A percentile compares a stretch with the other conserved stretches of the same genome.
These are phyloP conservation scores for Bryum argenteum DNA, from an alignment of 225 moss, liverwort and hornwort genomes.

Conservation along the genomic window DNA sequence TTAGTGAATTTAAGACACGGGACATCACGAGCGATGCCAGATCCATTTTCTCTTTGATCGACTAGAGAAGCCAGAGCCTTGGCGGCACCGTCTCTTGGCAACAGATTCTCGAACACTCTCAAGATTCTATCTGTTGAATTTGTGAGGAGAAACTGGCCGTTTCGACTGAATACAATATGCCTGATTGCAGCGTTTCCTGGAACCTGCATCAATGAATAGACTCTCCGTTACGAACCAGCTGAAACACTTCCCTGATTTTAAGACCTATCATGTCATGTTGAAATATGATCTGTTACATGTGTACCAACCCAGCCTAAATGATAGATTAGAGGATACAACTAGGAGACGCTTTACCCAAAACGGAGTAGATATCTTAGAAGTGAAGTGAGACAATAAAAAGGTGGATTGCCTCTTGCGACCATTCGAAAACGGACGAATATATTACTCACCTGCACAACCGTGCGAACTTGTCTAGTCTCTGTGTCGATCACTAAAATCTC, in stretches of 20 bases:
- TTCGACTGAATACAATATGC: slow-evolving; percentile 95
- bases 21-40: slow-evolving; percentile 51
- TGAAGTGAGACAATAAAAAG: neutral
- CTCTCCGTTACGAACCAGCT: slow-evolving; percentile 19
- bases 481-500: slow-evolving; percentile 86
- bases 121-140: slow-evolving; percentile 96
- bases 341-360: neutral
- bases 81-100: slow-evolving; percentile 72
- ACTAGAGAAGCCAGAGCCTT: slow-evolving; percentile 58
- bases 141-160: slow-evolving; percentile 86
- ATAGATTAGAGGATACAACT: too few species aligned
- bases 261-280: slow-evolving; percentile 1
- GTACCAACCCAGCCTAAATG: neutral
- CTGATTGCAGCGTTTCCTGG: slow-evolving; percentile 93
- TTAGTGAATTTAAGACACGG: slow-evolving; percentile 80
- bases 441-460: slow-evolving; percentile 60
- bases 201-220: slow-evolving; percentile 39
- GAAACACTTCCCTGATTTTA: neutral
- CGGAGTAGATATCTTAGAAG: neutral
- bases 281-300: neutral
- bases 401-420: neutral
- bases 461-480: slow-evolving; percentile 64
- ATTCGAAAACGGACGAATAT: neutral
- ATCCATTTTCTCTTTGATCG: slow-evolving; percentile 44
- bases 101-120: slow-evolving; percentile 86